Conservation (phyloP, 352 stramenopile species). For the Globisporangium takayamanum region DNA sequence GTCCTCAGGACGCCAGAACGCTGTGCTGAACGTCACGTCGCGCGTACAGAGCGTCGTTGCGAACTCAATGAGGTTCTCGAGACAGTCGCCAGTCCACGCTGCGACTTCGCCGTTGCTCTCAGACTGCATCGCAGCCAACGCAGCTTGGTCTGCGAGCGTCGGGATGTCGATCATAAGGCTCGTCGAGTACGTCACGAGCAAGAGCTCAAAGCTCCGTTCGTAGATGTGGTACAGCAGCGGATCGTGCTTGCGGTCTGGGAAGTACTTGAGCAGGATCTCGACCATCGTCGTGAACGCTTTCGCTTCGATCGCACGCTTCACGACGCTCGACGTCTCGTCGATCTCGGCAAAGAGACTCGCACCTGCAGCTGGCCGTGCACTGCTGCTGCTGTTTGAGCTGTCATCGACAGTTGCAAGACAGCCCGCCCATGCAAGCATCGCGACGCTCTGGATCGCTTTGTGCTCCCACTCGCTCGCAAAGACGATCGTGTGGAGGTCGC, state of each 20-base stretch:
- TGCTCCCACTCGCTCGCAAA: slow-evolving; percentile 68
- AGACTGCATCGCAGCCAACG: slow-evolving; percentile 55
- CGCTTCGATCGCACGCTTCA: slow-evolving; percentile 65
- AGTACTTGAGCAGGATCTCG: slow-evolving; percentile 69
- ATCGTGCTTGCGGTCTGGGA: slow-evolving; percentile 67
- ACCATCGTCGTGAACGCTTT: slow-evolving; percentile 64
- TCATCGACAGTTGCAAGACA: slow-evolving; percentile 38
- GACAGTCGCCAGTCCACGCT: slow-evolving; percentile 63
- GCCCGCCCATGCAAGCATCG: slow-evolving; percentile 65
- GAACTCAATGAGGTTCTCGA: slow-evolving; percentile 77
- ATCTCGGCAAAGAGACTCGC: slow-evolving; percentile 48
- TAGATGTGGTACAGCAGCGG: slow-evolving; percentile 65
- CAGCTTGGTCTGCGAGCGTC: slow-evolving; percentile 61
- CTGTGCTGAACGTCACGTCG: slow-evolving; percentile 46
- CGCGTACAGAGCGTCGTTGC: slow-evolving; percentile 52
- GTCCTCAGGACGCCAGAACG: slow-evolving; percentile 55
- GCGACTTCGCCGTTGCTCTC: slow-evolving; percentile 50
- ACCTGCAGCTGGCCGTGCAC: slow-evolving; percentile 13
- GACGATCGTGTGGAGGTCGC: slow-evolving; percentile 54
- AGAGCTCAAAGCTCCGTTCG: slow-evolving; percentile 57
- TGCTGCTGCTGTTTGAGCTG: slow-evolving; percentile 19
- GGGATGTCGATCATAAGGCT: slow-evolving; percentile 78
- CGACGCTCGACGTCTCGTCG: slow-evolving; percentile 38
- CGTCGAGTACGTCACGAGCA: slow-evolving; percentile 69
- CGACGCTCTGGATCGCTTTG: slow-evolving; percentile 60